Percentiles rank a stretch among this genome's conserved stretches.
Conservation (phyloP, 805 yeast species). For the Isabelozyma pseudorhagii region DNA sequence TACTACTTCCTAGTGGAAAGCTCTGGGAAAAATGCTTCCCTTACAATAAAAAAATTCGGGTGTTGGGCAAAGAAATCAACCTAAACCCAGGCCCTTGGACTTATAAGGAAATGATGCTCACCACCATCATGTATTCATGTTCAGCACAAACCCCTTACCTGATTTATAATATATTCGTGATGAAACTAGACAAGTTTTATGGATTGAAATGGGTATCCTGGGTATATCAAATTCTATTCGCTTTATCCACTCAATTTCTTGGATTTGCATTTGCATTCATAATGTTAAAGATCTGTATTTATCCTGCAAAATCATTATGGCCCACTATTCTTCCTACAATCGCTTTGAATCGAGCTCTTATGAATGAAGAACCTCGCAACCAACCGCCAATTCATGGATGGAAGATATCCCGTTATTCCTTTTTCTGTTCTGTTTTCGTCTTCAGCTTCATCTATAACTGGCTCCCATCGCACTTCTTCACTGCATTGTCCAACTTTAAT, state of each 20-base stretch:
- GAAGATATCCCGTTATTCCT: constrained; percentile 40
- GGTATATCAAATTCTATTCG: constrained; percentile 52
- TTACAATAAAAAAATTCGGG: constrained; percentile 13
- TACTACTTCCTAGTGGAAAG: constrained; percentile 37
- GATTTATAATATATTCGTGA: constrained; percentile 40
- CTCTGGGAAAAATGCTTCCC: constrained; percentile 36
- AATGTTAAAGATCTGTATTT: constrained; percentile 51
- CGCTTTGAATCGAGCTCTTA: constrained; percentile 40
- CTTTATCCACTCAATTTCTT: constrained; percentile 55
- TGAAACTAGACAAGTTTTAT: constrained; percentile 41
- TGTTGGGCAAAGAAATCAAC: constrained; percentile 21
- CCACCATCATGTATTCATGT: constrained; percentile 42
- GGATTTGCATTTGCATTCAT: constrained; percentile 70
- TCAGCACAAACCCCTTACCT: constrained; percentile 42
- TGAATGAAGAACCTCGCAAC: constrained; percentile 22
- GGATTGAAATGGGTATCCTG: constrained; percentile 43
- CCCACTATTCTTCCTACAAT: constrained; percentile 43
- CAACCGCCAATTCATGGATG: constrained; percentile 29
- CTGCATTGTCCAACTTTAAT: constrained; percentile 36
- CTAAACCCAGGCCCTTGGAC: constrained; percentile 44
- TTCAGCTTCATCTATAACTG: constrained; percentile 40
- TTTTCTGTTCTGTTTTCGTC: constrained; percentile 30
- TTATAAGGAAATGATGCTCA: constrained; percentile 43
- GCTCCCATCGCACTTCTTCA: constrained; percentile 40
- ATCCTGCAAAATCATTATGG: constrained; percentile 42